Conservation (phyloP, 805 yeast genomes). For the Candida arabinofermentans region DNA sequence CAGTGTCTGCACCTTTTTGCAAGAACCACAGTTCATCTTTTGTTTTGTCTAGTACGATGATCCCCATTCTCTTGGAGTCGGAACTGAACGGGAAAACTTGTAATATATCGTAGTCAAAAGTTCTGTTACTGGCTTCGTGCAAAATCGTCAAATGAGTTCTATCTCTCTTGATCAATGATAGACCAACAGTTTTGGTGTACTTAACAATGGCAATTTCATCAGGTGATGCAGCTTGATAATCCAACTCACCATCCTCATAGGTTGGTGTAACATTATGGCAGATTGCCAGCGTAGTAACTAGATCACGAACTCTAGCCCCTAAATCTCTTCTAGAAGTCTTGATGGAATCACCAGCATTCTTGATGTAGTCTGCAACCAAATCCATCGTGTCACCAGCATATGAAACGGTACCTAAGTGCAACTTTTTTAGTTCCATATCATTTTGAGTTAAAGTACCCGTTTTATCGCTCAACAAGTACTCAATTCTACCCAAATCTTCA, state of each 20-base stretch:
- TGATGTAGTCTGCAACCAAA: conserved; percentile 69
- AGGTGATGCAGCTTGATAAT: conserved; percentile 97
- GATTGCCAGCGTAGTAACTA: conserved; percentile 79
- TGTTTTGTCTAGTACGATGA: conserved; percentile 61
- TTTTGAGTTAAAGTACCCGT: conserved; percentile 98
- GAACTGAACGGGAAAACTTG: conserved; percentile 93
- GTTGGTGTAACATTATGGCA: conserved; percentile 98
- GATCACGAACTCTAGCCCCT: conserved; percentile 71
- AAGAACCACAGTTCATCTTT: conserved; percentile 78
- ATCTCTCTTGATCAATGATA: conserved; percentile 77
- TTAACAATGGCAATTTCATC: conserved; percentile 97
- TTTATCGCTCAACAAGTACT: conserved; percentile 86
- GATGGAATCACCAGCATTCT: conserved; percentile 28
- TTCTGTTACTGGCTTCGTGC: conserved; percentile 54
- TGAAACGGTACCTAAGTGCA: conserved; percentile 89
- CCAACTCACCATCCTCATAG: conserved; percentile 64
- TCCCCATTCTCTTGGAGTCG: conserved; percentile 95
- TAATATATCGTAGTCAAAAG: conserved; percentile 59
- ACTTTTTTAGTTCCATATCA: conserved; percentile 93
- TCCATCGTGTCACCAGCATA: conserved; percentile 92
- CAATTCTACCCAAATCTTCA: conserved; percentile 94
- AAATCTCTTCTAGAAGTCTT: conserved; percentile 58
- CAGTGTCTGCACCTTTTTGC: conserved; percentile 95
- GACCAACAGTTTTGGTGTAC: conserved; percentile 83
- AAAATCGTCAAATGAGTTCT: conserved; percentile 65